Conservation (phyloP, 2,329 filamentous ascomycete genomes). For the Fulvia fulva region DNA sequence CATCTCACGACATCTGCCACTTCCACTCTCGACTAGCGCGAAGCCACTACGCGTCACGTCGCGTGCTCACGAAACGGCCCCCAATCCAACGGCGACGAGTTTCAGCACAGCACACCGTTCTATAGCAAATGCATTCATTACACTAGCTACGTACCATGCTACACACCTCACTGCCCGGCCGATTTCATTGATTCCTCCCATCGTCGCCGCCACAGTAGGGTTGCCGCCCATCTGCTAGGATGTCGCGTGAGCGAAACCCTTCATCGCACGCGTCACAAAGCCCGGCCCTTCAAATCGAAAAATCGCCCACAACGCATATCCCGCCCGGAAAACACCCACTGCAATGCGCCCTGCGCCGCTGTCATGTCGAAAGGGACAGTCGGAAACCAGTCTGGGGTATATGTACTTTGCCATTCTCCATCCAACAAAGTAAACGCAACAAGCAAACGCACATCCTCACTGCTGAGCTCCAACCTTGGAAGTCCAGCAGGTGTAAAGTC, state of each 20-base stretch:
- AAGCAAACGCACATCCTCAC: neutral
- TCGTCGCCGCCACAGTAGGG: neutral
- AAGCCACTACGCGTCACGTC: neutral
- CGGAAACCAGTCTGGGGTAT: neutral
- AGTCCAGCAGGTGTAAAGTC: neutral
- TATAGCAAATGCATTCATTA: neutral
- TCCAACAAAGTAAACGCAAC: neutral
- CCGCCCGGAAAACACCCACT: neutral
- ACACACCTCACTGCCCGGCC: neutral
- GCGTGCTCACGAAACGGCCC: neutral
- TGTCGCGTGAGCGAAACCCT: neutral
- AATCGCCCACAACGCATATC: neutral
- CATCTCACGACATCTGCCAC: neutral
- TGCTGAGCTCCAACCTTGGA: neutral
- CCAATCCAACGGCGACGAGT: neutral
- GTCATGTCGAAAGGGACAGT: slow-evolving; percentile 6
- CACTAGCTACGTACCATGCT: slow-evolving; percentile 6
- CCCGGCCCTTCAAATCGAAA: neutral
- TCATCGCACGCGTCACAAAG: neutral
- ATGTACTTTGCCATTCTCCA: neutral
- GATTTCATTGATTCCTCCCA: neutral
- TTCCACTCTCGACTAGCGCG: neutral
- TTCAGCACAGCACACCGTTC: neutral
- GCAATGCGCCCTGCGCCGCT: slow-evolving; percentile 3
- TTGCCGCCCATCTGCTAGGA: neutral